Evolutionary conservation across 768 basidiomycete species (phyloP), one percentile per base, ranked within the genome.

Genomic region (Hericium rajendrae): DNA sequence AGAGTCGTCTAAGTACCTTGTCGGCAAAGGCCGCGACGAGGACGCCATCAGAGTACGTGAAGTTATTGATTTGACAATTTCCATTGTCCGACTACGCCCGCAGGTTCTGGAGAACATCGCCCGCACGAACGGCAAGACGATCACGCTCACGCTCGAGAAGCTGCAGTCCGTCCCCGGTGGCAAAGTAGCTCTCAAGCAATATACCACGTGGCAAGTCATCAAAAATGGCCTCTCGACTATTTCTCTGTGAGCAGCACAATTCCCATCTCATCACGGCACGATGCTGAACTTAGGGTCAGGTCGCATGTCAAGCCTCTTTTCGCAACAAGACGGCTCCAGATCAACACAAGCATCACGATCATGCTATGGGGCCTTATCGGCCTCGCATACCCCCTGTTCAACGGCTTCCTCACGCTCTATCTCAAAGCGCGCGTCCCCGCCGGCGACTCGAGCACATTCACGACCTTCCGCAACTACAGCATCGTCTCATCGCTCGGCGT

Each of bases 1-100:
- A 62, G 84, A 84, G 63, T 80, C 80, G 0, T 77, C 83, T 9
- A 85, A 85, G 62, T 85, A 78, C 67, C 74, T 84, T 20, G 70
- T 83, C 22, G 76, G 74, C 4, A 77, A 79, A 62, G 81, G 81
- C 24, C 75, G 76, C 43, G 82, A 85, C 61, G 71, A 72, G 51
- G 80, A 83, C 48, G 82, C 82, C 6, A 71, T 84, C 49, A 20
- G 3, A 16, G 43, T 46, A 20, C 16, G 43, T 46, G 9, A 4
- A 4, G n/a, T 15, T 6, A 11, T n/a, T 6, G 20, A 4, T 11
- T n/a, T 46, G n/a, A 10, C 15, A 18, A 8, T 2, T 6, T 46
- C 16, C 43, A 20, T 46, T 18, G 3, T 46, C 9, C n/a, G n/a
- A 20, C 13, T 9, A 15, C 20, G 15, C 20, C n/a, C 20, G n/a